Evolutionary conservation across 169 alveolate species (phyloP).

Genomic region (Cyclospora cayetanensis): DNA sequence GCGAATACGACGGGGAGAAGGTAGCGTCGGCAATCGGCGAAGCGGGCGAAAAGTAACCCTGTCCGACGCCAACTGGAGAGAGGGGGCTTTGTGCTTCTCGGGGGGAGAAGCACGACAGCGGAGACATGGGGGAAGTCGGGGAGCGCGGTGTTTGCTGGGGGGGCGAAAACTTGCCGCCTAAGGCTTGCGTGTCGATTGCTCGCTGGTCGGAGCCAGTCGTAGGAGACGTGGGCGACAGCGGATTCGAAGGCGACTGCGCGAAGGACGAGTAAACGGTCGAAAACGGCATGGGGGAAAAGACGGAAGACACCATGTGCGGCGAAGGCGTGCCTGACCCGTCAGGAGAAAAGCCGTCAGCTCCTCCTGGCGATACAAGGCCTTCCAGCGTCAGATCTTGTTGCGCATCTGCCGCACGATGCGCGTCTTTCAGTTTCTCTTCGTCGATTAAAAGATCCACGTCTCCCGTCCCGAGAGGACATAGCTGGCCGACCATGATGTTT

Average conservation of each 20-base stretch:
- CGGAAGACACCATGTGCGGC: conserved; percentile 82
- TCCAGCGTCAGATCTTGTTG: conserved; percentile 82
- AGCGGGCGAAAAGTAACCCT: conserved; percentile 80
- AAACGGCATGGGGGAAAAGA: conserved; percentile 81
- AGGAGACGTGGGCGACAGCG: conserved; percentile 67
- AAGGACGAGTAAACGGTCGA: conserved; percentile 48
- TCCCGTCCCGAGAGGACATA: conserved; percentile 94
- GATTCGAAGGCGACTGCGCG: conserved; percentile 65
- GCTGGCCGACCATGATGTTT: conserved; percentile 96
- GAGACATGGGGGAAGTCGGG: conserved; percentile 85
- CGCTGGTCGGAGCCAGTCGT: conserved; percentile 30
- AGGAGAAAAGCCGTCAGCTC: conserved; percentile 78
- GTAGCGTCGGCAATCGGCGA: conserved; percentile 73
- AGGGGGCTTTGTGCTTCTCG: conserved; percentile 66
- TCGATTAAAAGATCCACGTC: conserved; percentile 92
- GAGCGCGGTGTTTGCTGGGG: conserved; percentile 87
- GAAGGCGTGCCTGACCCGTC: conserved; percentile 82
- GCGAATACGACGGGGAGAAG: conserved; percentile 82
- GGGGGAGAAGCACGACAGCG: conserved; percentile 72
- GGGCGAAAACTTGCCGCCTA: conserved; percentile 92
- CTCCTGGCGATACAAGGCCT: conserved; percentile 83
- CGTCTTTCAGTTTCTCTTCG: conserved; percentile 89
- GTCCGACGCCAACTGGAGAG: conserved; percentile 76
- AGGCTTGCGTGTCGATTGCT: conserved; percentile 79
- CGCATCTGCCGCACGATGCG: conserved; percentile 86